phyloP scores from a whole-genome alignment of 2,329 filamentous ascomycete genomes.

The Epichloe glyceriae region DNA sequence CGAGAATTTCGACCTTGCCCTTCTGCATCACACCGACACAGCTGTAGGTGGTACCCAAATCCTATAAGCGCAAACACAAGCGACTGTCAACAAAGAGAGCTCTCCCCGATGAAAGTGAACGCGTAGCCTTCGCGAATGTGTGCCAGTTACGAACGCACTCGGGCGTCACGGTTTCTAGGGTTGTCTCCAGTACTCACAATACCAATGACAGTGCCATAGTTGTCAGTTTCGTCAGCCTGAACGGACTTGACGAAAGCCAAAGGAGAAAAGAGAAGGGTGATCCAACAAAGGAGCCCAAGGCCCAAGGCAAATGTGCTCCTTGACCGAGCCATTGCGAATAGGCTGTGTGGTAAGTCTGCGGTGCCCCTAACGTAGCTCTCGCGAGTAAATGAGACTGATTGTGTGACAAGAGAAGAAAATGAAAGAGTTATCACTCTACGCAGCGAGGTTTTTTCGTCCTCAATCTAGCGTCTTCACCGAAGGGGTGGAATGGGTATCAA shows the following conservation, averaged over 20 bases:
- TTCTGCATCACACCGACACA: constrained; percentile 95
- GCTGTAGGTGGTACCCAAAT: constrained; percentile 80
- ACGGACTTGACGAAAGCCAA: constrained; percentile 74
- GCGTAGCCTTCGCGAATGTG: background rate
- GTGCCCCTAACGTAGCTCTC: constrained; percentile 1
- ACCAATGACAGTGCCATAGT: constrained; percentile 83
- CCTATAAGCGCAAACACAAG: constrained; percentile 20
- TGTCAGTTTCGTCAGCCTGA: constrained; percentile 58
- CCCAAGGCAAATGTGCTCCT: constrained; percentile 59
- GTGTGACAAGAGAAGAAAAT: constrained; percentile 11
- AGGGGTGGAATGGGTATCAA: constrained; percentile 16
- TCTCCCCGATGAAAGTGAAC: background rate
- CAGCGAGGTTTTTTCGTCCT: constrained; percentile 17
- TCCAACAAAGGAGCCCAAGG: constrained; percentile 85
- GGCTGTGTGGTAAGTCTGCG: constrained; percentile 11
- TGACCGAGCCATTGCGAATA: constrained; percentile 39
- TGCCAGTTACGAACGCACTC: background rate
- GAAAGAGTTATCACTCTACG: constrained; percentile 13
- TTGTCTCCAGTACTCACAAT: constrained; percentile 46
- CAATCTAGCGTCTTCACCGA: constrained; percentile 19
- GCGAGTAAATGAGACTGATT: constrained; percentile 10
- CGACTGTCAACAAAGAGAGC: background rate
- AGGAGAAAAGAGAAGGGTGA: constrained; percentile 77
- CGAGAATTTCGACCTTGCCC: constrained; percentile 88
- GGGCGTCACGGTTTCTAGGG: background rate